Conservation (phyloP, 805 yeast species). For the Pachysolen tannophilus region DNA sequence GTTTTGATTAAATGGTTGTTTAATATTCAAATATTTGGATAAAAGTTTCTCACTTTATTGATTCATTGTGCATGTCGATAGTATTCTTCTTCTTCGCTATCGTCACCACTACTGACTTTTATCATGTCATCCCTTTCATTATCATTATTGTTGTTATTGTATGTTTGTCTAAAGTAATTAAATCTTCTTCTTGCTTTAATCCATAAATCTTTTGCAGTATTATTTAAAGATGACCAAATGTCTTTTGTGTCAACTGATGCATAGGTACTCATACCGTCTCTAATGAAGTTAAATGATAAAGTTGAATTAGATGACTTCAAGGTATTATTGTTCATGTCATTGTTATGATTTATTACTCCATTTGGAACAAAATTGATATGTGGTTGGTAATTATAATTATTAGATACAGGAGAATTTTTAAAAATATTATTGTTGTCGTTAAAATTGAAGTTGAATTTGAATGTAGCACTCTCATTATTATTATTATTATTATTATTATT, state of each 20-base stretch:
- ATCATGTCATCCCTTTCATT: conserved; percentile 1
- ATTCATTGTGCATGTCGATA: not conserved
- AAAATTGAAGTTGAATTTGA: not conserved
- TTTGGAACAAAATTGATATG: too few species aligned
- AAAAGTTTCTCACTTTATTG: too few species aligned
- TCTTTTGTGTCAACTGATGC: too few species aligned
- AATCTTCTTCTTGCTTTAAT: conserved; percentile 5
- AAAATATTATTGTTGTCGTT: not conserved
- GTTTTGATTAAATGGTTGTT: too few species aligned
- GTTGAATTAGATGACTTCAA: too few species aligned
- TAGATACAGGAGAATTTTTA: not conserved
- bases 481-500: too few species aligned
- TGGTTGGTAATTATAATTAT: not conserved
- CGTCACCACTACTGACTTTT: too few species aligned
- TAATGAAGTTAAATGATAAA: not conserved
- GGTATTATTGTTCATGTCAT: too few species aligned
- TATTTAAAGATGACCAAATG: not conserved
- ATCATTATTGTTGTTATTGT: not conserved
- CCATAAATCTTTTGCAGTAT: conserved; percentile 3
- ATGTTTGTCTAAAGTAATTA: conserved; percentile 1
- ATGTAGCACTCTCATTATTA: too few species aligned
- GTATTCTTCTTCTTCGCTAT: not conserved
- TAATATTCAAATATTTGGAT: too few species aligned
- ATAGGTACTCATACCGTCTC: too few species aligned
- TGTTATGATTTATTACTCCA: too few species aligned